phyloP scores from a whole-genome alignment of 495 filamentous ascomycete species.

The Aspergillus bridgeri region DNA sequence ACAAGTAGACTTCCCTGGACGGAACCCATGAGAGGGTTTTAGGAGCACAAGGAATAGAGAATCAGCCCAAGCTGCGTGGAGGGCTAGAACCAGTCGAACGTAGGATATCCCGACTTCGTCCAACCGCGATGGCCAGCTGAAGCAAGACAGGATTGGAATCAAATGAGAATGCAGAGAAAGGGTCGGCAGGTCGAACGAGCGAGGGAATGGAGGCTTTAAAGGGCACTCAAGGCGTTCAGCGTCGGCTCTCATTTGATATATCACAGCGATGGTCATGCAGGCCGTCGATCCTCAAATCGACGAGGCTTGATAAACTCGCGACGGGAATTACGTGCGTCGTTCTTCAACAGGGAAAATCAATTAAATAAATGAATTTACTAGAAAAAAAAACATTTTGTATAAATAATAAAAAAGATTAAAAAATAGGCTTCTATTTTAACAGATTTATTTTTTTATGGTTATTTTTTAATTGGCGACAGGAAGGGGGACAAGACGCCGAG shows the following conservation, averaged over 20 bases:
- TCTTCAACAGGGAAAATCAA: slow-evolving; percentile 9
- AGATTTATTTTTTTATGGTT: too few relatives aligned
- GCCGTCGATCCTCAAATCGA: slow-evolving; percentile 36
- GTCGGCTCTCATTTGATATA: slow-evolving; percentile 54
- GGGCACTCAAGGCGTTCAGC: slow-evolving; percentile 36
- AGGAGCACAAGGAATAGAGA: not conserved
- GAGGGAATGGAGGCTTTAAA: slow-evolving; percentile 38
- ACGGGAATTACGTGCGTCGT: slow-evolving; percentile 18
- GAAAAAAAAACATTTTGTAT: slow-evolving; percentile 11
- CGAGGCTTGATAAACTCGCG: slow-evolving; percentile 22
- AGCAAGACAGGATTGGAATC: slow-evolving; percentile 27
- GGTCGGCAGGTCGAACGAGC: slow-evolving; percentile 28
- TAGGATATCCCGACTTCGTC: slow-evolving; percentile 6
- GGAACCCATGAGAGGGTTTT: not conserved
- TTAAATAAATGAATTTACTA: slow-evolving; percentile 3
- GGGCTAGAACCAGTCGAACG: too few relatives aligned
- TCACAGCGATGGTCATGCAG: slow-evolving; percentile 49
- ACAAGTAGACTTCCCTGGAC: slow-evolving; percentile 1
- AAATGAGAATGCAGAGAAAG: slow-evolving; percentile 29
- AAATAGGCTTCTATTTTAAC: too few relatives aligned
- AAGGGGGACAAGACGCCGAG: slow-evolving; percentile 1
- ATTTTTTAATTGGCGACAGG: slow-evolving; percentile 6
- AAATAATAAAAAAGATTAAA: slow-evolving; percentile 7
- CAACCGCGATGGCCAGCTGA: not conserved
- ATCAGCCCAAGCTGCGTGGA: not conserved